Percentiles rank a stretch among this genome's conserved stretches.
Conservation (phyloP, 345 rosid species). For the Garcia nutans region DNA sequence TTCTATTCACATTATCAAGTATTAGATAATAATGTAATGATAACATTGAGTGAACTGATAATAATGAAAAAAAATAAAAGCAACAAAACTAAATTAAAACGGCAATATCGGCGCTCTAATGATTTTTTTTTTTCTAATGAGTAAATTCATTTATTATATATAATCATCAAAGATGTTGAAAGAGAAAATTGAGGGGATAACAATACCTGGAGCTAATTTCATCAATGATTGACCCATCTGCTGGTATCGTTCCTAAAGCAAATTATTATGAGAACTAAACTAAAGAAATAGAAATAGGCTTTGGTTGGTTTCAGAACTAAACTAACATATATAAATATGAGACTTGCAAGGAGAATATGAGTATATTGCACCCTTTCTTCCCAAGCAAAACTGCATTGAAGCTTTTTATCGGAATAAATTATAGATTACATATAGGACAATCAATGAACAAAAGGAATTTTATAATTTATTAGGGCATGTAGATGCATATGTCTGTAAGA, state of each 20-base stretch:
- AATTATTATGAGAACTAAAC: background rate
- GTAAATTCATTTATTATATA: background rate
- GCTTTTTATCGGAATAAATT: background rate
- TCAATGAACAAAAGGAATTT: background rate
- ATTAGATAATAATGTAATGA: too few species aligned
- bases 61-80: too few species aligned
- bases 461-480: too few species aligned
- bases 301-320: background rate
- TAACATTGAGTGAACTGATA: too few species aligned
- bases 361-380: constrained; percentile 4
- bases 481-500: too few species aligned
- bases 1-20: too few species aligned
- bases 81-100: too few species aligned
- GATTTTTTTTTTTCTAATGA: background rate
- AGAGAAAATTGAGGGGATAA: background rate
- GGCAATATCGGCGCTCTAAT: too few species aligned
- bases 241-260: background rate
- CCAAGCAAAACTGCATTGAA: background rate
- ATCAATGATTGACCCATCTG: constrained; percentile 27
- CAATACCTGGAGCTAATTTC: constrained; percentile 20
- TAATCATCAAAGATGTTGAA: background rate
- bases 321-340: background rate
- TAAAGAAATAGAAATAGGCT: background rate
- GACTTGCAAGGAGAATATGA: background rate
- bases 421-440: background rate